These are phyloP conservation scores for Tuctoria greenei DNA, from an alignment of 176 grass and related monocot species.

Conservation along the genomic window DNA sequence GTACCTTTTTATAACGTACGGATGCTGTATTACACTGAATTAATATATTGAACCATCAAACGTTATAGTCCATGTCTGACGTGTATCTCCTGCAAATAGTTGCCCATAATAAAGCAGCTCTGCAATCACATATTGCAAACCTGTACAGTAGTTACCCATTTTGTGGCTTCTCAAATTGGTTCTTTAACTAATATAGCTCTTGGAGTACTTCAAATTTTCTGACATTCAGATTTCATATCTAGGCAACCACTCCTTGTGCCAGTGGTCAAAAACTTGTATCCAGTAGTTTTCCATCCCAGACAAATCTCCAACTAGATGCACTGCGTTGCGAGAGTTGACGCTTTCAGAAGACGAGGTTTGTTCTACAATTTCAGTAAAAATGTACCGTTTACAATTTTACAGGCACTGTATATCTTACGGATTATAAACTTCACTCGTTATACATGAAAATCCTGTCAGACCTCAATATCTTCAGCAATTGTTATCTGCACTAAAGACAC, in stretches of 20 bases:
- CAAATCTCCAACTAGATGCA: slow-evolving; percentile 28
- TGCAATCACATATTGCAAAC: neutral
- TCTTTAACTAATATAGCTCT: neutral
- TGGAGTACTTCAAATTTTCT: neutral
- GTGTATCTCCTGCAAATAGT: slow-evolving; percentile 5
- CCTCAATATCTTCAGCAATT: slow-evolving; percentile 15
- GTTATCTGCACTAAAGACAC: neutral
- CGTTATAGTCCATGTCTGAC: neutral
- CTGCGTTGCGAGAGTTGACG: slow-evolving; percentile 13
- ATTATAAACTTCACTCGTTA: too few species aligned
- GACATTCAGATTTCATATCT: slow-evolving; percentile 9
- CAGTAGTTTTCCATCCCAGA: slow-evolving; percentile 15
- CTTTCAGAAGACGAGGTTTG: slow-evolving; percentile 35
- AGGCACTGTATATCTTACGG: neutral
- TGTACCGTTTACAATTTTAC: slow-evolving; percentile 9
- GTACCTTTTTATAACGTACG: neutral
- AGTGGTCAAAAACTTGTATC: slow-evolving; percentile 23
- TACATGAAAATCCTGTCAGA: too few species aligned
- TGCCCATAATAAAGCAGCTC: neutral
- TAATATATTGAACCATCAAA: neutral
- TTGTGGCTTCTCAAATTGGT: neutral
- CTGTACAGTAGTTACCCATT: neutral
- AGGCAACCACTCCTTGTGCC: slow-evolving; percentile 15
- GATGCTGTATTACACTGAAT: neutral
- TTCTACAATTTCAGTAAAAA: neutral